These are phyloP conservation scores for Chlorella sp. DNA, from an alignment of 139 green algal species.

Conservation along the genomic window DNA sequence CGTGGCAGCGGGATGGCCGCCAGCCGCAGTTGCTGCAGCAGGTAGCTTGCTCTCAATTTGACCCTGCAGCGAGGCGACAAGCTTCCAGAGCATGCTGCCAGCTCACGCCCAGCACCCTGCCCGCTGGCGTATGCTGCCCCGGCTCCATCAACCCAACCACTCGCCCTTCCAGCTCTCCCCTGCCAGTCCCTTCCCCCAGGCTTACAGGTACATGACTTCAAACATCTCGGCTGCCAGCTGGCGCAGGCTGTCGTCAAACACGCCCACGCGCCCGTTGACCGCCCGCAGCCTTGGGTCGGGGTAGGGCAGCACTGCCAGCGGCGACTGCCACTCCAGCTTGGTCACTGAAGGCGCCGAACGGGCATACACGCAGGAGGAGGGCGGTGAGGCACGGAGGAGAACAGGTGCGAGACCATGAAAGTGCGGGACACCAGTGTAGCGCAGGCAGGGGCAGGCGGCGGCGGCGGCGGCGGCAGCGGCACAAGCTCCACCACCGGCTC, in stretches of 20 bases:
- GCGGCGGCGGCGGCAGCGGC: background rate
- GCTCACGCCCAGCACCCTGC: background rate
- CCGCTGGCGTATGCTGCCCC: background rate
- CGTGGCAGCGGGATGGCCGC: background rate
- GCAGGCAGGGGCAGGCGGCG: background rate
- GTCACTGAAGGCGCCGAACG: constrained; percentile 47
- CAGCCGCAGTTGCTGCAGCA: background rate
- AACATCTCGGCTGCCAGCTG: constrained; percentile 92
- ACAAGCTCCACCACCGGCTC: background rate
- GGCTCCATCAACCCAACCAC: background rate
- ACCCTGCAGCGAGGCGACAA: too few species aligned
- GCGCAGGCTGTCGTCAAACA: constrained; percentile 84
- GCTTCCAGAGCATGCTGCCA: background rate
- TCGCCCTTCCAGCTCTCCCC: background rate
- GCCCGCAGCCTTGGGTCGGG: constrained; percentile 91
- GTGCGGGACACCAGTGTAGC: background rate
- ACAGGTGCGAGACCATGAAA: background rate
- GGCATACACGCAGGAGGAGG: background rate
- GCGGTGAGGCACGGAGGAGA: background rate
- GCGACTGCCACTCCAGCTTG: constrained; percentile 74
- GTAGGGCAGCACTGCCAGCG: constrained; percentile 88
- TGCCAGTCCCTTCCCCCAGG: background rate
- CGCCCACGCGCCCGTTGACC: constrained; percentile 77
- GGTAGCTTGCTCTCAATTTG: background rate
- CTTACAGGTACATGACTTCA: constrained; percentile 93